Base-by-base conservation (phyloP, 1,284 basidiomycete genomes). In the Rhodotorula sp. region DNA sequence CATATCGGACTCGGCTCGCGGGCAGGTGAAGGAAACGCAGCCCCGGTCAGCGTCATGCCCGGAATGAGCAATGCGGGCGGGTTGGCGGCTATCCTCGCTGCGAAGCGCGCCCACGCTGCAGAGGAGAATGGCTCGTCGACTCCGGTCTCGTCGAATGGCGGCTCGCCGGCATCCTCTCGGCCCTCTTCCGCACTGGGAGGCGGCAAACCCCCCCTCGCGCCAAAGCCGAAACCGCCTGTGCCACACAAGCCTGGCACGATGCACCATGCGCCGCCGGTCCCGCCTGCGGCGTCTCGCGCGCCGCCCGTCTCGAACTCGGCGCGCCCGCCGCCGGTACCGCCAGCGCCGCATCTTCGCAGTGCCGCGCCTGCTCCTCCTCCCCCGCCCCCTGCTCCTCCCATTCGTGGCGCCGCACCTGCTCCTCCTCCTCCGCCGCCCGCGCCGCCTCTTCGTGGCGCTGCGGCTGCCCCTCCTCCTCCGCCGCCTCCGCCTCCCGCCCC, bases 161-260 rank as follows among this genome's bases (percentile, higher is more conserved):
- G 56, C 10, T 68, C 70, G 26, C 68, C 73, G 4, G 61, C 64
- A 5, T 45, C 29, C 4, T 71, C 69, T 33, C 30, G 73, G 14
- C 73, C 73, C 24, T 63, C 63, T 2, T 72, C 73, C 14, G 66
- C 65, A 0, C 60, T 70, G 37, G 37, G 37, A 42, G 37, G 37
- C 26, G 65, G 65, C 29, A 72, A 69, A 44, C 65, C 68, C 6
- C 66, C 69, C 7, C n/a, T 75, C 10, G 70, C 82, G 10, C 78
- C 82, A 30, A 83, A 85, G 60, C 76, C 6, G 84, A 82, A 56
- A 87, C 89, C 14, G 89, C 65, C 72, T 18, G 53, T 84, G 8
- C 81, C 81, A 22, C 78, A 81, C 46, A 84, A 84, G 77, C 82
- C 83, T 0, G 78, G 76, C 60, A 65, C 42, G 24, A 62, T 62